Conservation (phyloP, 306 rosid species). For the Ceratonia siliqua region DNA sequence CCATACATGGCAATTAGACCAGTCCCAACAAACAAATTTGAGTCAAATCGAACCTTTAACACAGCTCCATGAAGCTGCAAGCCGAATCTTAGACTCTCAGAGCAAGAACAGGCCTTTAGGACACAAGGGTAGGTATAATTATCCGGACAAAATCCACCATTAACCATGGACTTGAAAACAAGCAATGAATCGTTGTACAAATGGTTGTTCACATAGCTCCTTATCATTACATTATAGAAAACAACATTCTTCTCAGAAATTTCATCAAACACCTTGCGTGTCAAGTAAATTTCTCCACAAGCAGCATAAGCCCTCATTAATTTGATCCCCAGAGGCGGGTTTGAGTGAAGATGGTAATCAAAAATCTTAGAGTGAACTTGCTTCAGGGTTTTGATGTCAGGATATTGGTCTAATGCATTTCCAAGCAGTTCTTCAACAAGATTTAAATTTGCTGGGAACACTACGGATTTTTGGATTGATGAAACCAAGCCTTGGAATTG, state of each 20-base stretch:
- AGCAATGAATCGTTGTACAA: conserved; percentile 46
- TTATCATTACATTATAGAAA: conserved; percentile 68
- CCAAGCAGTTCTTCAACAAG: conserved; percentile 42
- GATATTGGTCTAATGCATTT: conserved; percentile 47
- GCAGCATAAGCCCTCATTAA: conserved; percentile 67
- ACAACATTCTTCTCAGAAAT: conserved; percentile 55
- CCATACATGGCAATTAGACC: conserved; percentile 73
- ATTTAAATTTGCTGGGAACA: conserved; percentile 12
- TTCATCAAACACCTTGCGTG: conserved; percentile 61
- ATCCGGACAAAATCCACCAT: conserved; percentile 54
- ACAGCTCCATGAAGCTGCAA: conserved; percentile 67
- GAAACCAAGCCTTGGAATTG: conserved; percentile 37
- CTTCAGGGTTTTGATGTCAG: conserved; percentile 57
- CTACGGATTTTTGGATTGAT: conserved; percentile 27
- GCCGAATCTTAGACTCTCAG: conserved; percentile 51
- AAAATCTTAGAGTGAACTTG: conserved; percentile 54
- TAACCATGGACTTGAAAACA: conserved; percentile 52
- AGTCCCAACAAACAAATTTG: conserved; percentile 62
- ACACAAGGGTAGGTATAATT: conserved; percentile 67
- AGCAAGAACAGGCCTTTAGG: conserved; percentile 64
- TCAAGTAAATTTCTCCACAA: conserved; percentile 45
- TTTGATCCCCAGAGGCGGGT: conserved; percentile 61
- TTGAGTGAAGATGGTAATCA: conserved; percentile 35
- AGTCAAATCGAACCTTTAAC: conserved; percentile 48
- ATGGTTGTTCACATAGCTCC: conserved; percentile 68